Base-by-base conservation (phyloP, 1,284 basidiomycete genomes). In the Ustilago shanxiensis region DNA sequence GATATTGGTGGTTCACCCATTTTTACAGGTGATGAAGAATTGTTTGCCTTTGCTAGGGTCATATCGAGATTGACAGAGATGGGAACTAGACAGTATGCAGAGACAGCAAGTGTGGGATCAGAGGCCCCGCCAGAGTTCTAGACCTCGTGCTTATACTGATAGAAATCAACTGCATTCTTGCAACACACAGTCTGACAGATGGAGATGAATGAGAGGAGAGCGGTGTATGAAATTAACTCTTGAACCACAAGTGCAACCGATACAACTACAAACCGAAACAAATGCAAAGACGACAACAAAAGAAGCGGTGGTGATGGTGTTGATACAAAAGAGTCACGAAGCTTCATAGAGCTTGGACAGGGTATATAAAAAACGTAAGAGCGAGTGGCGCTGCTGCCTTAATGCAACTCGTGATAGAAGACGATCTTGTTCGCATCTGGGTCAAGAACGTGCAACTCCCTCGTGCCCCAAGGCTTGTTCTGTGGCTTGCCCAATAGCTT, bases 1-100 rank as follows among this genome's bases (percentile, higher is more conserved):
- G 81, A 85, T 54, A 60, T 85, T 24, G 84, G 83, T 24, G 82
- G 81, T 20, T 71, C 72, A 3, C 82, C 83, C 28, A 85, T 86
- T 73, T 84, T 85, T 44, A 83, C 78, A 1, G 84, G 83, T 16
- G 82, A 85, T 37, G 84, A 86, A 44, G 84, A 85, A 61, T 63
- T 85, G 28, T 86, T 86, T 61, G 84, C 84, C 16, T 86, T 85
- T 60, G 83, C 84, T 14, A 77, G 84, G 16, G 81, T 86, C 26
- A 77, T 86, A 18, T 82, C 79, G 5, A 76, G 84, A 10, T 59
- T 86, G 29, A 86, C 79, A 13, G 83, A 86, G 67, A 86, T 86
- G 83, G 72, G 80, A 47, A 79, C 60, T 13, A 76, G 74, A 68
- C 71, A 79, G 47, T 85, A 83, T 39, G 75, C 75, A 31, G 71